phyloP scores from a whole-genome alignment of 2,329 filamentous ascomycete genomes.

The Pezicula carpinea region DNA sequence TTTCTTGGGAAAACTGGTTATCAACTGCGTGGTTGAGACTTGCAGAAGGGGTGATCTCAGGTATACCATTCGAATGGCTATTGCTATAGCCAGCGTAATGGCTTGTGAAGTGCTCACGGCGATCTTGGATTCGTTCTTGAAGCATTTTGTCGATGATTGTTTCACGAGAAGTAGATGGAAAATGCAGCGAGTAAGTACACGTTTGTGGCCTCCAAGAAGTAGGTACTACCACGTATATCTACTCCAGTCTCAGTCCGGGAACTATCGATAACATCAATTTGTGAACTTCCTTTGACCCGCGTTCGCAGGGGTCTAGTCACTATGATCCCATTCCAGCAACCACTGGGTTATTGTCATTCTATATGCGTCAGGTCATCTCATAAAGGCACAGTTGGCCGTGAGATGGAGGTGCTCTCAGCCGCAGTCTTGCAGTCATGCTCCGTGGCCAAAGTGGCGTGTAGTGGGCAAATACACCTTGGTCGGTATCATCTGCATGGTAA shows the following conservation, averaged over 20 bases:
- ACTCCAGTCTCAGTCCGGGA: not conserved
- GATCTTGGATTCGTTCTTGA: not conserved
- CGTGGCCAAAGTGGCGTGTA: not conserved
- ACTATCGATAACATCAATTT: no score
- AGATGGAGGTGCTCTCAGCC: not conserved
- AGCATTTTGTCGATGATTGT: not conserved
- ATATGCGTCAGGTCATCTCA: not conserved
- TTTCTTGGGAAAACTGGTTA: no score
- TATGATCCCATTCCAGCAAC: not conserved
- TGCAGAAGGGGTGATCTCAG: no score
- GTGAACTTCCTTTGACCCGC: not conserved
- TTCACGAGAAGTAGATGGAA: not conserved
- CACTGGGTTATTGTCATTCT: not conserved
- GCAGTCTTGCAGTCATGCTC: not conserved
- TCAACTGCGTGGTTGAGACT: no score
- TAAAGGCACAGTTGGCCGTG: not conserved
- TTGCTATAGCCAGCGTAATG: not conserved
- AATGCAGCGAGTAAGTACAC: not conserved
- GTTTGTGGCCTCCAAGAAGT: not conserved
- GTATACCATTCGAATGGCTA: no score
- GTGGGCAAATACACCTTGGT: not conserved
- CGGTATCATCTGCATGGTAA: not conserved
- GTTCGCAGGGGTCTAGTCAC: not conserved
- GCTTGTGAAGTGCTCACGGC: not conserved
- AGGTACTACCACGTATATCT: not conserved